Evolutionary conservation across 2,329 filamentous ascomycete genomes (phyloP), one percentile per base, ranked within the genome.

Genomic region (Penicillium griseofulvum): DNA sequence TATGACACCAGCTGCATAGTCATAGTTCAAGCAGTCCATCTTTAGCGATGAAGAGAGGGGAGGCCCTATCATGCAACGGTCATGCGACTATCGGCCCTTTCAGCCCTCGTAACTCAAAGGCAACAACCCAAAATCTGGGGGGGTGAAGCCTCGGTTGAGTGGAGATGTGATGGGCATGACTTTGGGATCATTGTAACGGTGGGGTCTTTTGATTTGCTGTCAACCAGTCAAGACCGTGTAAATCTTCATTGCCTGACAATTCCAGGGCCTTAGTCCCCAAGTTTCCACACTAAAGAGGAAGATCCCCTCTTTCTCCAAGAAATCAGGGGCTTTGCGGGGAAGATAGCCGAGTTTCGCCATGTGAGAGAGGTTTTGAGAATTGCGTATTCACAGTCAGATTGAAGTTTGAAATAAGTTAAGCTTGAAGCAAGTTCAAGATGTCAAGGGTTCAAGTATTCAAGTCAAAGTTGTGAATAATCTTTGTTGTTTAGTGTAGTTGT

Each of bases 311-410:
- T 47, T 54, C 42, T 50, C 45, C 34, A 22, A 22, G 36, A 48
- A 54, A 29, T 28, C 37, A 29, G 41, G 38, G 28, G 37, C 48
- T 50, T 26, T 54, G 46, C 34, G 45, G 28, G 37, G 50, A 22
- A 14, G 28, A 36, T 17, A 49, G 50, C 61, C 57, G 61, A 63
- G 59, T 44, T 59, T 36, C 11, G 5, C 58, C 61, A 63, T 63
- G 61, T 63, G 59, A 60, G 22, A 22, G 22, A 22, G 22, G 22
- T 22, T 4, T 22, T 22, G 22, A 22, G 22, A 22, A n/a, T n/a
- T n/a, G 22, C 2, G 4, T 22, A 4, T 22, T 22, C 22, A 22
- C 22, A 22, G 22, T 22, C 22, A 22, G 22, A 22, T 22, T 22
- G 22, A 22, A 22, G 22, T 22, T 22, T 22, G 22, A 22, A 22